phyloP scores from a whole-genome alignment of 495 filamentous ascomycete species.

The Neurospora sp. region DNA sequence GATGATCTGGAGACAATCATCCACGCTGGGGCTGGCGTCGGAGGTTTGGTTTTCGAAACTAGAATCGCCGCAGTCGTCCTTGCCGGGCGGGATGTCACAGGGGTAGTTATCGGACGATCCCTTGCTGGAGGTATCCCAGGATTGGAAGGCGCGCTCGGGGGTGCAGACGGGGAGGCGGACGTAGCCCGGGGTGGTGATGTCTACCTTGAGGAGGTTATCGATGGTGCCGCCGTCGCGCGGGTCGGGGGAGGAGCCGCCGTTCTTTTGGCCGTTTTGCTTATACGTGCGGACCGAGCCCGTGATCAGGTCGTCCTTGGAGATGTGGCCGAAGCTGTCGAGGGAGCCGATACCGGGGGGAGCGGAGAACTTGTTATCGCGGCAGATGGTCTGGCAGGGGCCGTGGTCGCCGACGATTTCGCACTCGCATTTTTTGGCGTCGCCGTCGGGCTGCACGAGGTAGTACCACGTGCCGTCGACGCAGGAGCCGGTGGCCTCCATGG shows the following conservation, averaged over 20 bases:
- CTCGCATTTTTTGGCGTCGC: background rate
- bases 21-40: background rate
- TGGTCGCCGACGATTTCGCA: background rate
- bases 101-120: background rate
- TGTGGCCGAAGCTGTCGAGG: conserved; percentile 13
- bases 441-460: conserved; percentile 19
- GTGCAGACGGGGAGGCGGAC: conserved; percentile 27
- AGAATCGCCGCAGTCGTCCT: background rate
- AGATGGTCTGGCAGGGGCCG: background rate
- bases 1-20: background rate
- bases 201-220: conserved; percentile 10
- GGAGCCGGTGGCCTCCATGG: conserved; percentile 8
- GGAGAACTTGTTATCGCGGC: conserved; percentile 9
- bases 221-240: conserved; percentile 7
- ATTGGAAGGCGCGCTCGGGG: conserved; percentile 9
- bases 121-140: conserved; percentile 9
- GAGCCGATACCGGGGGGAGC: conserved; percentile 15
- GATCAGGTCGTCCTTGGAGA: conserved; percentile 20
- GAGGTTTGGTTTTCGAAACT: background rate
- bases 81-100: background rate
- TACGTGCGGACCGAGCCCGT: conserved; percentile 21
- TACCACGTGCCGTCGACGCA: conserved; percentile 21
- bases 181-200: conserved; percentile 22
- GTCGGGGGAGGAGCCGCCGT: conserved; percentile 16
- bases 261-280: conserved; percentile 19